Base-by-base conservation (phyloP, 306 rosid species). In the Medicago arabica region DNA sequence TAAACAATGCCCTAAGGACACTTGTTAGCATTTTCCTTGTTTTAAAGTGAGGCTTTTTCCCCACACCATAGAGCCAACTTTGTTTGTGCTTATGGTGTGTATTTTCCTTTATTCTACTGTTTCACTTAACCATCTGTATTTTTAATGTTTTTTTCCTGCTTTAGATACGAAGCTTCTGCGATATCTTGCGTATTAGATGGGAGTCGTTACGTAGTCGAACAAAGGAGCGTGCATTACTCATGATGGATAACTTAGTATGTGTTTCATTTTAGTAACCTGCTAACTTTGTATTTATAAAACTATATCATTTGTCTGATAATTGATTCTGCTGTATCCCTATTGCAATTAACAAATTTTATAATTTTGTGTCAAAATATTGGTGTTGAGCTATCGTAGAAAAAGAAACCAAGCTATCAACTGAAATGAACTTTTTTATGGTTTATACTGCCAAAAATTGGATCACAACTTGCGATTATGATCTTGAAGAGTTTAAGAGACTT, bases 241-340 rank as follows among this genome's bases (percentile, higher is more conserved):
- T 85, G 95, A 94, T 94, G 97, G 96, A 94, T 40, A 86, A 85
- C 82, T 78, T 94, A 90, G 98, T 94, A 94, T 54, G 89, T 54
- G 46, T 54, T 63, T 39, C 77, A 73, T 69, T 75, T 72, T 71
- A 19, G 74, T 49, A 54, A 40, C 58, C 12, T 59, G 38, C n/a
- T 66, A 54, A 3, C 57, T 58, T 41, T 18, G 51, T 64, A 68
- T 69, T 53, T 68, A 9, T 54, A n/a, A 2, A 67, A 60, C 53
- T 67, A 65, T 59, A 34, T 54, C 43, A 4, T 67, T 78, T 57
- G 69, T 64, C 54, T 75, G 18, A 31, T 19, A 61, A 11, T 25
- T 41, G 44, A 44, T 40, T 64, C 76, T 75, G 67, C 16, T 75
- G 67, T 44, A 13, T 66, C 66, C 12, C 34, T 74, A 2, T 69